phyloP scores from a whole-genome alignment of 2,329 filamentous ascomycete species.

The Ampelomyces quisqualis region DNA sequence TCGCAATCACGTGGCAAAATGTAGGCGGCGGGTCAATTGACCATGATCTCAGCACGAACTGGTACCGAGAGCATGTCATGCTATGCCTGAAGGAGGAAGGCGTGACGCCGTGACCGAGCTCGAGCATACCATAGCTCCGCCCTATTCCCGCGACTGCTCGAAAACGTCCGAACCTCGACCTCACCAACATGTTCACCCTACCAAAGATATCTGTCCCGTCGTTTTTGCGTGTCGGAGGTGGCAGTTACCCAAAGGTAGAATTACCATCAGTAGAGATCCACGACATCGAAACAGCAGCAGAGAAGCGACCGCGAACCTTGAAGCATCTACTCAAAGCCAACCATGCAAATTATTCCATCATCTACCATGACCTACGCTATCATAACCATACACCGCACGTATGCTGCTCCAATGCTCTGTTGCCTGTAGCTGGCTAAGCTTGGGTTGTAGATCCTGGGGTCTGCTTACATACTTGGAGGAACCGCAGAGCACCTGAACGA shows the following conservation, averaged over 20 bases:
- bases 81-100: slow-evolving; percentile 26
- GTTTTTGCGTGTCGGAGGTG: slow-evolving; percentile 19
- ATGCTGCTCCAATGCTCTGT: slow-evolving; percentile 32
- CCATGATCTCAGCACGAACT: too few relatives aligned
- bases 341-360: slow-evolving; percentile 82
- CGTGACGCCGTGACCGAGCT: slow-evolving; percentile 10
- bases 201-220: slow-evolving; percentile 24
- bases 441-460: slow-evolving; percentile 64
- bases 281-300: slow-evolving; percentile 75
- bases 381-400: slow-evolving; percentile 83
- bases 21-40: not conserved
- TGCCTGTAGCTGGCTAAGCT: slow-evolving; percentile 34
- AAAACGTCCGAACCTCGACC: slow-evolving; percentile 7
- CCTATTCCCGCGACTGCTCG: slow-evolving; percentile 22
- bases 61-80: slow-evolving; percentile 24
- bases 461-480: slow-evolving; percentile 83
- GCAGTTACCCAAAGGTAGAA: slow-evolving; percentile 41
- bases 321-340: slow-evolving; percentile 92
- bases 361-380: slow-evolving; percentile 72
- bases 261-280: slow-evolving; percentile 71
- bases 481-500: slow-evolving; percentile 69
- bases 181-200: slow-evolving; percentile 25
- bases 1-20: too few relatives aligned
- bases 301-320: slow-evolving; percentile 77
- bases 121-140: slow-evolving; percentile 10